Conservation (phyloP, 2,329 filamentous ascomycete genomes). For the Emydomyces testavorans region DNA sequence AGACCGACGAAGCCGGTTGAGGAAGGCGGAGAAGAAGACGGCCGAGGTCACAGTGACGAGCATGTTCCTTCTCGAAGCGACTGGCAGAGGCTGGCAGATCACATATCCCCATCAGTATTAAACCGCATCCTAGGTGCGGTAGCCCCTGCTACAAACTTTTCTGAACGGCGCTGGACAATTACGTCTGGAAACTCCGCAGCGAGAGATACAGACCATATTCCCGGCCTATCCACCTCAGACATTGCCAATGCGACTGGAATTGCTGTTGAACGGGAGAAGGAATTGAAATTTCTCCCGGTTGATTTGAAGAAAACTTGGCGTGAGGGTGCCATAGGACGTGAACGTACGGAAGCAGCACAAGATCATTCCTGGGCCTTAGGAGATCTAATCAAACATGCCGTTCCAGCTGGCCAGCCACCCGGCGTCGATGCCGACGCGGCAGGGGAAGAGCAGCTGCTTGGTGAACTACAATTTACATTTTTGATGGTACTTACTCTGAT, state of each 20-base stretch:
- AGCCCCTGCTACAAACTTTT: conserved; percentile 20
- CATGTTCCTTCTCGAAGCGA: conserved; percentile 27
- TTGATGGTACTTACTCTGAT: conserved; percentile 52
- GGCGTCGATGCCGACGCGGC: conserved; percentile 14
- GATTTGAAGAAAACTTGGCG: conserved; percentile 53
- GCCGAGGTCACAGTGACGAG: conserved; percentile 18
- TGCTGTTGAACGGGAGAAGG: conserved; percentile 31
- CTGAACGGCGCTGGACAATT: conserved; percentile 42
- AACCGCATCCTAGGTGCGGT: conserved; percentile 39
- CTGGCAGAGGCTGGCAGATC: conserved; percentile 44
- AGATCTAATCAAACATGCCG: conserved; percentile 37
- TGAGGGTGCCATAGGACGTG: conserved; percentile 48
- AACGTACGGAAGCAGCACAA: conserved; percentile 50
- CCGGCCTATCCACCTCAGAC: conserved; percentile 38
- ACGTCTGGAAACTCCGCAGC: conserved; percentile 47
- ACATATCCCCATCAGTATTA: conserved; percentile 40
- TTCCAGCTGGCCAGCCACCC: conserved; percentile 23
- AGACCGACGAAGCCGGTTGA: conserved; percentile 18
- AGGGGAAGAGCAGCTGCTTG: conserved; percentile 37
- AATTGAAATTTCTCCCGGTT: conserved; percentile 46
- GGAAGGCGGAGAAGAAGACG: conserved; percentile 5
- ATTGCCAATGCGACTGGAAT: conserved; percentile 19
- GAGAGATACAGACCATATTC: conserved; percentile 48
- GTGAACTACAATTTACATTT: conserved; percentile 53
- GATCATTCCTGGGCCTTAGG: conserved; percentile 52